Evolutionary conservation across 768 basidiomycete species (phyloP), one percentile per base, ranked within the genome.

Genomic region (Hygrophoropsis aurantiaca): DNA sequence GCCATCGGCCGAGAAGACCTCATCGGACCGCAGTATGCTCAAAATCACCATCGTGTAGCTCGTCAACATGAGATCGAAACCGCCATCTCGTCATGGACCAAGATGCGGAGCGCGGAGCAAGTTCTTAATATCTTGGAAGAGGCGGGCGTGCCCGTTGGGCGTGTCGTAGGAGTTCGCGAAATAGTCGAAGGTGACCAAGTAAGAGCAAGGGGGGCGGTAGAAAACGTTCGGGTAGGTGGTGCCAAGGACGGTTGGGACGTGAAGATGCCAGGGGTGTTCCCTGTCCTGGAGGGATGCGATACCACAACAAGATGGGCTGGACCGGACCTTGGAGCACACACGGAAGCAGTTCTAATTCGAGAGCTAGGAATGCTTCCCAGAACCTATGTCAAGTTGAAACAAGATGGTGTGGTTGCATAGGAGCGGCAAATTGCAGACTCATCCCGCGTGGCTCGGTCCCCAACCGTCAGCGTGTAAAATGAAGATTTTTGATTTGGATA

Each of bases 221-320:
- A 78, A 52, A 79, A 82, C 18, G 83, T 87, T 3, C 71, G 69
- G 72, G 78, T 87, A 8, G 65, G 65, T 11, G 55, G 57, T 36
- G 55, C 62, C 18, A 63, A 59, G 1, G 68, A 51, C 4, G 73
- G 80, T 2, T 85, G 84, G 84, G 77, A 63, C 33, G 74, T 87
- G 48, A 86, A 84, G 63, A 84, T 87, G 82, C 73, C 76, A 33
- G 75, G 74, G 21, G 82, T 82, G 21, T 81, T 82, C 51, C 85
- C 85, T 6, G 61, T 81, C 42, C 60, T 87, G 44, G 77, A 84
- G 48, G 82, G 81, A 11, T 77, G 77, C 21, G 73, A 82, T 35
- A 65, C 77, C 4, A 70, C 70, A 53, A 82, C 84, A 2, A 74
- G 71, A 51, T 87, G 84, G 84, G 84, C 83, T 21, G 85, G 84